Evolutionary conservation across 2,329 filamentous ascomycete species (phyloP).

Genomic region (Penicillium hordei): DNA sequence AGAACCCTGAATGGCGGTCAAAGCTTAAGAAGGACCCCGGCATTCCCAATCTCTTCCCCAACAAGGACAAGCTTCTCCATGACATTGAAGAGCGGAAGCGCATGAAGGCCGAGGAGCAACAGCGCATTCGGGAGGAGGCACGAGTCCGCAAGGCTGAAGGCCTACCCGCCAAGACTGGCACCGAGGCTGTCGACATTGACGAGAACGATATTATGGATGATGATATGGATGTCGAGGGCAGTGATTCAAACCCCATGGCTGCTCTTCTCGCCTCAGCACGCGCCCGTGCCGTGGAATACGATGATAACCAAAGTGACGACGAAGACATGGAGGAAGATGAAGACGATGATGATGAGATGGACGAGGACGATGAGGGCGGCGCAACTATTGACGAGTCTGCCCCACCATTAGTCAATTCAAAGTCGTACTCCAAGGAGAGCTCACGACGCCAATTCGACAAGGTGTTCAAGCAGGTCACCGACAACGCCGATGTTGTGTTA

Average conservation of each 20-base stretch:
- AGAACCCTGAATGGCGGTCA: slow-evolving; percentile 94
- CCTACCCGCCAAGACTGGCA: slow-evolving; percentile 37
- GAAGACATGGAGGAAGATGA: slow-evolving; percentile 58
- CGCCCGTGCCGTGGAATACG: slow-evolving; percentile 46
- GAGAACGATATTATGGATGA: slow-evolving; percentile 55
- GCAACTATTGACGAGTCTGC: slow-evolving; percentile 51
- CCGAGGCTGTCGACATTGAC: slow-evolving; percentile 38
- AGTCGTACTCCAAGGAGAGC: slow-evolving; percentile 50
- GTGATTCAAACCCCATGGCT: slow-evolving; percentile 59
- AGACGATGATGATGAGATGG: slow-evolving; percentile 54
- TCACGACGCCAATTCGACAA: slow-evolving; percentile 92
- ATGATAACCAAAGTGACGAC: slow-evolving; percentile 53
- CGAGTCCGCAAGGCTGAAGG: slow-evolving; percentile 39
- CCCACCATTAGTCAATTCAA: slow-evolving; percentile 44
- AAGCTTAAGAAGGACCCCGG: slow-evolving; percentile 97
- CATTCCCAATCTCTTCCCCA: slow-evolving; percentile 95
- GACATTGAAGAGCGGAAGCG: slow-evolving; percentile 89
- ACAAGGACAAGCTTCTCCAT: slow-evolving; percentile 91
- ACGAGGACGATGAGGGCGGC: slow-evolving; percentile 51
- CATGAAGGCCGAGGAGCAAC: slow-evolving; percentile 75
- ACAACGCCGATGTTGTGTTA: slow-evolving; percentile 83
- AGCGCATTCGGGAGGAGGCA: slow-evolving; percentile 68
- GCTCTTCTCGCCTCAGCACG: slow-evolving; percentile 49
- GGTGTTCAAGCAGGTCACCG: slow-evolving; percentile 89
- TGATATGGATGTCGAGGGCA: slow-evolving; percentile 53